Conservation (phyloP, 805 yeast genomes). For the Candida anglica region DNA sequence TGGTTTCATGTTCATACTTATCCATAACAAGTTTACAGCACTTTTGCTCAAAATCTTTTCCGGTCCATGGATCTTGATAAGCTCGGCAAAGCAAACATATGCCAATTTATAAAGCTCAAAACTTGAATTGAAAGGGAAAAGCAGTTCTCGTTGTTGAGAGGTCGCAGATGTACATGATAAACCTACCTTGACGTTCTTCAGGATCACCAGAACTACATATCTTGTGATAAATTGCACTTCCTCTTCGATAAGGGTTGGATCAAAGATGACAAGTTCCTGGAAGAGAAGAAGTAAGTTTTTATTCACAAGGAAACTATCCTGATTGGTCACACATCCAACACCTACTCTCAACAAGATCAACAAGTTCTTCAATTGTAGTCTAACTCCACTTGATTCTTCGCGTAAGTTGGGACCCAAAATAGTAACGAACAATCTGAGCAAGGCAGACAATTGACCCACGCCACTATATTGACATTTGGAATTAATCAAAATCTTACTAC, state of each 20-base stretch:
- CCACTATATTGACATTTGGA: conserved; percentile 29
- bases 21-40: conserved; percentile 58
- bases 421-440: conserved; percentile 29
- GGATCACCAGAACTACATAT: conserved; percentile 23
- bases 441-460: conserved; percentile 16
- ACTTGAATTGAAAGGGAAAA: conserved; percentile 46
- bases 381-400: conserved; percentile 14
- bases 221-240: conserved; percentile 26
- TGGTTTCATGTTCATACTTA: conserved; percentile 46
- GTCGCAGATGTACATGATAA: conserved; percentile 30
- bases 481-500: conserved; percentile 28
- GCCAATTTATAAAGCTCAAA: conserved; percentile 38
- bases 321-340: conserved; percentile 24
- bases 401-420: conserved; percentile 36
- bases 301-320: conserved; percentile 23
- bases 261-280: conserved; percentile 37
- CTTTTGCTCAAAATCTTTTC: conserved; percentile 38
- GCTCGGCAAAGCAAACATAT: conserved; percentile 54
- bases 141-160: conserved; percentile 33
- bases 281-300: conserved; percentile 21
- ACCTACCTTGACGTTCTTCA: conserved; percentile 34
- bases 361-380: conserved; percentile 20
- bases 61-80: conserved; percentile 49
- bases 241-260: conserved; percentile 29
- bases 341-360: conserved; percentile 26